Evolutionary conservation across 495 filamentous ascomycete genomes (phyloP).

Genomic region (Aspergillus nidulans): DNA sequence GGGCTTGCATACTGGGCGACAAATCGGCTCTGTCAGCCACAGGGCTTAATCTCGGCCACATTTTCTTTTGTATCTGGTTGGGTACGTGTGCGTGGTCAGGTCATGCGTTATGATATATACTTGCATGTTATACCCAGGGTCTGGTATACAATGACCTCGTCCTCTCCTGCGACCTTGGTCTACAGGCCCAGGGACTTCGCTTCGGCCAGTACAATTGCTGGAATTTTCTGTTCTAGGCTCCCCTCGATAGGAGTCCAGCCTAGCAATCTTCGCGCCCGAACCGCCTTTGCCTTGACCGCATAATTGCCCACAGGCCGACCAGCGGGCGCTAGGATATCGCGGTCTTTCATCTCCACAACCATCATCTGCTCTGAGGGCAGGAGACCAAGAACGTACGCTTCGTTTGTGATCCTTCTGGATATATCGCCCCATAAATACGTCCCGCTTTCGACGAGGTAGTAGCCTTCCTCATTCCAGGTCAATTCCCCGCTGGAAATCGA

Average conservation of each 20-base stretch:
- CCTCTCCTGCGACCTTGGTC: too few species aligned
- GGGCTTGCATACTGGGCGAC: neutral
- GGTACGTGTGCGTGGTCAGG: neutral
- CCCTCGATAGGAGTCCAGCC: neutral
- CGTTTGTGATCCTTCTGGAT: neutral
- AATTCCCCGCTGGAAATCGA: neutral
- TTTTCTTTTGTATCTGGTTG: neutral
- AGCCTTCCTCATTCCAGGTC: neutral
- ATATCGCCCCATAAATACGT: neutral
- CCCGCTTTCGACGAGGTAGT: neutral
- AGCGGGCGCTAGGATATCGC: neutral
- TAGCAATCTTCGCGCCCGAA: neutral
- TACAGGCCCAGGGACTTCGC: neutral
- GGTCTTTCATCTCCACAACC: neutral
- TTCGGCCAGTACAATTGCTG: neutral
- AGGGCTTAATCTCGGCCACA: too few species aligned
- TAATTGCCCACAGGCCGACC: neutral
- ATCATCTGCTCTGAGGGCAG: neutral
- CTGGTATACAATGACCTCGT: too few species aligned
- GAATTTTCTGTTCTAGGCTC: neutral
- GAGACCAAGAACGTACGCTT: neutral
- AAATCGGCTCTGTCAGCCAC: too few species aligned
- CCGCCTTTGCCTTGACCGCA: neutral
- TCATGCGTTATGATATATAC: too few species aligned
- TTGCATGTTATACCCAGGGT: neutral